These are phyloP conservation scores for Ilex aquifolium DNA, from an alignment of 257 asterid species.

Conservation along the genomic window DNA sequence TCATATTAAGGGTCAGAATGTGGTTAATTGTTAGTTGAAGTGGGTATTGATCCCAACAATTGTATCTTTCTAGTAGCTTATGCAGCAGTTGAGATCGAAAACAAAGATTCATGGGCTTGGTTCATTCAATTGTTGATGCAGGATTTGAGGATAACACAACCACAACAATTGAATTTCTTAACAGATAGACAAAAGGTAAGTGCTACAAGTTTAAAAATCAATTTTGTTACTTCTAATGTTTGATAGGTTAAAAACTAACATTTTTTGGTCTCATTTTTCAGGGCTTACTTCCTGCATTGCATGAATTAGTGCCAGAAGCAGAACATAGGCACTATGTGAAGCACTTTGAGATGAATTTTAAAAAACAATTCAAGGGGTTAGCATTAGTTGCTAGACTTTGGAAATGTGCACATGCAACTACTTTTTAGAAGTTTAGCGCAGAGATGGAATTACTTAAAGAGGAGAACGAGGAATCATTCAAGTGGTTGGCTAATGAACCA, in stretches of 20 bases:
- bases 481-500: not conserved
- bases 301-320: too few relatives aligned
- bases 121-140: not conserved
- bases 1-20: not conserved
- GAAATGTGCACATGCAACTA: not conserved
- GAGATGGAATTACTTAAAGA: not conserved
- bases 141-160: not conserved
- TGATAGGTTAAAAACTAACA: too few relatives aligned
- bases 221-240: too few relatives aligned
- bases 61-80: not conserved
- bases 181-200: not conserved
- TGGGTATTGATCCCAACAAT: not conserved
- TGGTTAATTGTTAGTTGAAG: not conserved
- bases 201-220: too few relatives aligned
- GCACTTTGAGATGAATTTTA: too few relatives aligned
- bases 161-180: not conserved
- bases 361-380: too few relatives aligned
- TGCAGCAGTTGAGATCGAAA: not conserved
- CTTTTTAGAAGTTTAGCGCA: not conserved
- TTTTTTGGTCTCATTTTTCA: too few relatives aligned
- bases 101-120: not conserved
- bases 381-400: too few relatives aligned
- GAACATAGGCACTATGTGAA: not conserved
- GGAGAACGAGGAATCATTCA: not conserved
- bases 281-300: too few relatives aligned